Conservation (phyloP, 139 green algal genomes). For the Haematococcus sp. region DNA sequence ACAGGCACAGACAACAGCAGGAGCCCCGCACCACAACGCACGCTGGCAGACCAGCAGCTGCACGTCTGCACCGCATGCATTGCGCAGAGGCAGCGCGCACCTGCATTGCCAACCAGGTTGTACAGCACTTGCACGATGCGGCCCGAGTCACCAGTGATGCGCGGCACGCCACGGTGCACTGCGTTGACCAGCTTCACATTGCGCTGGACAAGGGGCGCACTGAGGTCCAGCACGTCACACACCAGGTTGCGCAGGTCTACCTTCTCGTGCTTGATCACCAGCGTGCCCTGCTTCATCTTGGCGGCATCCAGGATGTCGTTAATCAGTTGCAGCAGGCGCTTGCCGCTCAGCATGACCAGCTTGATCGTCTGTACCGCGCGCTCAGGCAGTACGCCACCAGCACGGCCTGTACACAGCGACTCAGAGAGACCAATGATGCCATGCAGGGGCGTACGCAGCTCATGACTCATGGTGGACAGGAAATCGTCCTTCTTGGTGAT, state of each 20-base stretch:
- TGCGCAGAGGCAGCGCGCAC: neutral
- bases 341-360: slow-evolving; percentile 20
- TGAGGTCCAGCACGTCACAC: slow-evolving; percentile 23
- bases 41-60: too few relatives aligned
- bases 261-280: slow-evolving; percentile 33
- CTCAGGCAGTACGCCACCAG: slow-evolving; percentile 11
- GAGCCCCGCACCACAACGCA: too few relatives aligned
- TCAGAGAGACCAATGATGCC: too few relatives aligned
- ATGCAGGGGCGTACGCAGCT: too few relatives aligned
- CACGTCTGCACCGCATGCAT: too few relatives aligned
- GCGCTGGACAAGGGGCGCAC: slow-evolving; percentile 14
- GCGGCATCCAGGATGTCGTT: slow-evolving; percentile 38
- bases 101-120: slow-evolving; percentile 46
- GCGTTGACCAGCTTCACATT: slow-evolving; percentile 24
- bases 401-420: too few relatives aligned
- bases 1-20: too few relatives aligned
- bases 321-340: slow-evolving; percentile 33
- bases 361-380: slow-evolving; percentile 15
- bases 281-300: slow-evolving; percentile 28
- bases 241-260: slow-evolving; percentile 26
- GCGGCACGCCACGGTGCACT: slow-evolving; percentile 22
- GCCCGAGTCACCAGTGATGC: slow-evolving; percentile 31
- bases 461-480: slow-evolving; percentile 46
- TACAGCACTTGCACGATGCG: slow-evolving; percentile 34
- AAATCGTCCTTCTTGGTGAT: slow-evolving; percentile 34